phyloP scores from a whole-genome alignment of 1,284 basidiomycete genomes.

The Apiotrichum gracile region DNA sequence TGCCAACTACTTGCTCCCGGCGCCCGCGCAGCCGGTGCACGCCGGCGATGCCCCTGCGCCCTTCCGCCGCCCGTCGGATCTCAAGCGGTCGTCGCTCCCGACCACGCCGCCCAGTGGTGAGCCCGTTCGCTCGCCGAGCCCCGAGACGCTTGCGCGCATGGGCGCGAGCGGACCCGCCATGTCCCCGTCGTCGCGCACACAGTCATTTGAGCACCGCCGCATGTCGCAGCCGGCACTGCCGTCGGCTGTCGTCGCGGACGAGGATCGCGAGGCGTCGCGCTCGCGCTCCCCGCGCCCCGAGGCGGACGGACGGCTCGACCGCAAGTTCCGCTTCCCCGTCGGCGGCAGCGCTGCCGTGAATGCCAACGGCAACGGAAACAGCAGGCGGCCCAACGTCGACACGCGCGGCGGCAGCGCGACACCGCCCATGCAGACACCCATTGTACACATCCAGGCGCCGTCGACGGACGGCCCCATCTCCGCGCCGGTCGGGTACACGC shows the following conservation, averaged over 20 bases:
- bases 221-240: background rate
- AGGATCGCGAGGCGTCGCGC: constrained; percentile 2
- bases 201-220: constrained; percentile 10
- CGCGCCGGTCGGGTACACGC: constrained; percentile 12
- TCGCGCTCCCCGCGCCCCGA: constrained; percentile 44
- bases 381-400: background rate
- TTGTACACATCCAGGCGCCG: constrained; percentile 18
- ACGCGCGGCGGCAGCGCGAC: background rate
- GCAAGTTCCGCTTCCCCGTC: constrained; percentile 44
- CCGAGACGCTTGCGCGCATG: constrained; percentile 46
- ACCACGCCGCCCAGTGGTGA: constrained; percentile 23
- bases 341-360: background rate
- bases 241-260: background rate
- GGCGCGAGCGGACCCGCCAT: constrained; percentile 30
- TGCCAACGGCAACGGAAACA: background rate
- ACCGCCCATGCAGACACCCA: constrained; percentile 6
- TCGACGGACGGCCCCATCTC: constrained; percentile 17
- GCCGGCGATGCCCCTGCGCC: background rate
- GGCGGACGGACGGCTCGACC: constrained; percentile 43
- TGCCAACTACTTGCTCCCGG: constrained; percentile 70
- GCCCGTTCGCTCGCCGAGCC: constrained; percentile 36
- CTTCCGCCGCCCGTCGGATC: constrained; percentile 19
- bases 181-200: constrained; percentile 8
- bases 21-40: constrained; percentile 49
- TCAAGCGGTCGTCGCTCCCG: constrained; percentile 30